Percentiles rank a stretch among this genome's conserved stretches.
These are phyloP conservation scores for Pezicula carpinea DNA, from an alignment of 2,329 filamentous ascomycete genomes.

Conservation along the genomic window DNA sequence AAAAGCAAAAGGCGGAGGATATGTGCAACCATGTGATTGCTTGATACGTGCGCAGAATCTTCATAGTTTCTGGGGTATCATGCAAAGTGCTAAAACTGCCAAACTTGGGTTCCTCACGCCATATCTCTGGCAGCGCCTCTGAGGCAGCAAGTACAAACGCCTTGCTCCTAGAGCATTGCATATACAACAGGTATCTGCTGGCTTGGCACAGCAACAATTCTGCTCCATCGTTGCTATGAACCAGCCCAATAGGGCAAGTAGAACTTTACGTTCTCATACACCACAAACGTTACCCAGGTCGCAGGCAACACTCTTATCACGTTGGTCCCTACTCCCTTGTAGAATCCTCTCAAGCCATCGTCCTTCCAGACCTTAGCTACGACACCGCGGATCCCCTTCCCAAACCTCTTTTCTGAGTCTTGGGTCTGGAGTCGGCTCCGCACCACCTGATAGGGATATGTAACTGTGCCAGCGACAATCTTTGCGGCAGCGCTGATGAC, in stretches of 20 bases:
- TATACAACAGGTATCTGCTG: too few species aligned
- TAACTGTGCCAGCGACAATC: constrained; percentile 80
- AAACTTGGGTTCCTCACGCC: too few species aligned
- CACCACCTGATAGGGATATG: constrained; percentile 94
- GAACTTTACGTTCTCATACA: constrained; percentile 89
- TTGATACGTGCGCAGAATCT: too few species aligned
- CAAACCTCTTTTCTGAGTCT: constrained; percentile 70
- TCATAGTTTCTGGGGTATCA: too few species aligned
- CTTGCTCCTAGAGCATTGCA: too few species aligned
- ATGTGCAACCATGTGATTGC: too few species aligned
- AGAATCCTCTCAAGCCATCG: constrained; percentile 81
- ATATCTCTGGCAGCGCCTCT: too few species aligned
- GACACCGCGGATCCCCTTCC: constrained; percentile 65
- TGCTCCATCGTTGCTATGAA: neutral
- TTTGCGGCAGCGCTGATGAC: constrained; percentile 77
- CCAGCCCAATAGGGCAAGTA: constrained; percentile 47
- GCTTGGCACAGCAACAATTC: too few species aligned
- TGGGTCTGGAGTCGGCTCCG: constrained; percentile 86
- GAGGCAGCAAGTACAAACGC: too few species aligned
- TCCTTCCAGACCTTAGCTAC: constrained; percentile 68
- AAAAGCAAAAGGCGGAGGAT: too few species aligned
- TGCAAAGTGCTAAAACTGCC: too few species aligned
- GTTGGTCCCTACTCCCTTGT: constrained; percentile 84
- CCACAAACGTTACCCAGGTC: constrained; percentile 93
- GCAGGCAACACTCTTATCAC: constrained; percentile 88